A percentile compares a stretch with the other conserved stretches of the same genome.
Evolutionary conservation across 352 stramenopile species (phyloP).

Genomic region (Phytophthora sp.): DNA sequence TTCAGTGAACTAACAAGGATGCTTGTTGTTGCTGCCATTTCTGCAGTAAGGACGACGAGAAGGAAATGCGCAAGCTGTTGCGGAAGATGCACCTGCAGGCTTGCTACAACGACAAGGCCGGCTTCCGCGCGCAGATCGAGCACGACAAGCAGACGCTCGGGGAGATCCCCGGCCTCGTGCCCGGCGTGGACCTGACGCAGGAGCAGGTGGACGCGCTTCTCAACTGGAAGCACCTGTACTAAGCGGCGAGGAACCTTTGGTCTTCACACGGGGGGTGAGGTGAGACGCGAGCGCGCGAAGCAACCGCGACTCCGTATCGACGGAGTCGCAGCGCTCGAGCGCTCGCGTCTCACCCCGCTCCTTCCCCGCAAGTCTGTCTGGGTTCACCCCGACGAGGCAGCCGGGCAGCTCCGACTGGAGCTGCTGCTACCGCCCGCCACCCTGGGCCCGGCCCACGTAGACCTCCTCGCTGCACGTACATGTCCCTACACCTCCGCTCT

Average conservation of each 20-base stretch:
- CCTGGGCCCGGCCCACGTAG: slow-evolving; percentile 17
- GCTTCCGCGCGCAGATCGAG: slow-evolving; percentile 61
- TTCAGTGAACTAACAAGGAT: slow-evolving; percentile 5
- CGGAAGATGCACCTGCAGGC: slow-evolving; percentile 82
- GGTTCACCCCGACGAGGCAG: slow-evolving; percentile 24
- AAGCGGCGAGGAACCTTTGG: slow-evolving; percentile 11
- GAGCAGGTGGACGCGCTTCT: slow-evolving; percentile 75
- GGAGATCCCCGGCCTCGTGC: slow-evolving; percentile 62
- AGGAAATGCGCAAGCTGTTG: slow-evolving; percentile 80
- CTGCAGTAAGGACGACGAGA: slow-evolving; percentile 84
- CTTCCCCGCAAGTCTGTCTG: not conserved
- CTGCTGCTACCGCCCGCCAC: slow-evolving; percentile 11
- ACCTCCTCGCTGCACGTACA: slow-evolving; percentile 30
- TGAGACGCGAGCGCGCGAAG: not conserved
- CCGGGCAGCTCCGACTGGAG: slow-evolving; percentile 6
- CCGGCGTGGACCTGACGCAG: slow-evolving; percentile 55
- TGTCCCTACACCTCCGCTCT: slow-evolving; percentile 21
- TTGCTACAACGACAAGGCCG: slow-evolving; percentile 54
- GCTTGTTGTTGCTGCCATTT: not conserved
- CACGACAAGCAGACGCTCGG: slow-evolving; percentile 73
- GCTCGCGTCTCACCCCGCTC: not conserved
- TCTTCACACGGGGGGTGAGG: slow-evolving; percentile 9
- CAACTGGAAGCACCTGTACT: slow-evolving; percentile 86
- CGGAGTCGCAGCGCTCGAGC: not conserved
- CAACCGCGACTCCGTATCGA: not conserved